These are phyloP conservation scores for Nicotiana noctiflora DNA, from an alignment of 257 asterid species.

Conservation along the genomic window DNA sequence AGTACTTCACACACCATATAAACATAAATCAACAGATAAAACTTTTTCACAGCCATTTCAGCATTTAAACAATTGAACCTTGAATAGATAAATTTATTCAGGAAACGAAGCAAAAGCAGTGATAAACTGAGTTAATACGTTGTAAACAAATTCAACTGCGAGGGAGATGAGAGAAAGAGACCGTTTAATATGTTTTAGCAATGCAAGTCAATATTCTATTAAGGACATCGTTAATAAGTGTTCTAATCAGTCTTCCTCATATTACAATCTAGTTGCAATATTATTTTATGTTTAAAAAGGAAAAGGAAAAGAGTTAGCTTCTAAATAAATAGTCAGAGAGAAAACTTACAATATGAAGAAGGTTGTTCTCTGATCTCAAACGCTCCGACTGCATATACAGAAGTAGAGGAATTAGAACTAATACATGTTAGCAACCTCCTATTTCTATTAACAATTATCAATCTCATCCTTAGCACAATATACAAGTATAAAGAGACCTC, in stretches of 20 bases:
- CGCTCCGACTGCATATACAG: conserved; percentile 39
- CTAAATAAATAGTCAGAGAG: not conserved
- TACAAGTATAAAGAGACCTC: not conserved
- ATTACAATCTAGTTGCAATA: not conserved
- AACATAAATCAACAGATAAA: not conserved
- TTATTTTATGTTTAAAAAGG: not conserved
- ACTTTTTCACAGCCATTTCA: no score
- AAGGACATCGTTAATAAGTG: not conserved
- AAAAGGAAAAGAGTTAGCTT: not conserved
- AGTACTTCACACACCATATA: conserved; percentile 2
- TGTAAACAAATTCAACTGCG: not conserved
- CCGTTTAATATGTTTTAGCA: not conserved
- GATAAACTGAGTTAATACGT: not conserved
- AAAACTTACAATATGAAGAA: conserved; percentile 65
- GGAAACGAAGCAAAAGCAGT: not conserved
- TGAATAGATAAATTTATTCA: no score
- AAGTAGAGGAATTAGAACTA: not conserved
- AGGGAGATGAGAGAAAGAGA: not conserved
- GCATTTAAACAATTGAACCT: no score
- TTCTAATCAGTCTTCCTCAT: not conserved
- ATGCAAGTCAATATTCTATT: not conserved
- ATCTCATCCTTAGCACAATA: not conserved
- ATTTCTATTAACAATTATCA: not conserved
- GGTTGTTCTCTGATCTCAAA: conserved; percentile 39
- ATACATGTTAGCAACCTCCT: not conserved